Base-by-base conservation (phyloP, 768 basidiomycete genomes). In the Kwoniella shandongensis region DNA sequence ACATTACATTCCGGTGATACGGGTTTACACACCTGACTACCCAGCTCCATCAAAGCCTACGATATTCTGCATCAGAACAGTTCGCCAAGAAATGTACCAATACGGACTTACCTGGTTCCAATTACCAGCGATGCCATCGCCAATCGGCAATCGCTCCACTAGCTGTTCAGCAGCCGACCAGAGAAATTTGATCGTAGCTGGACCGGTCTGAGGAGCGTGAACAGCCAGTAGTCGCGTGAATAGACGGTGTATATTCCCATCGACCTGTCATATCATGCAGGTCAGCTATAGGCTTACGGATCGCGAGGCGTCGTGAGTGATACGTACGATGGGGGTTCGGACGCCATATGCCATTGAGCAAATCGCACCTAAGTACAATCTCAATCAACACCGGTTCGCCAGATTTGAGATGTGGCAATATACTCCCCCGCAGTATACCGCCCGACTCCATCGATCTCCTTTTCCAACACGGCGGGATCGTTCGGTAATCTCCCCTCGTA, bases 11-110 rank as follows among this genome's bases (percentile, higher is more conserved):
- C 76, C 10, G 93, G 93, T 61, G 88, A 84, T 59, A 84, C 85
- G 39, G 88, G 86, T 75, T 87, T 91, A 79, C 93, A 98, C 2
- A 96, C 83, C 2, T 91, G 94, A 72, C 88, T 89, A 46, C 93
- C 93, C 6, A 97, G 84, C 72, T 98, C 93, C 74, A 97, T 97
- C 48, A 98, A 80, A 13, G 89, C 91, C 78, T 96, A 88, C 3
- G n/a, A 42, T 42, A 23, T 42, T 8, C 6, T 6, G 20, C 38
- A 17, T 46, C 13, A 53, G 26, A n/a, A n/a, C n/a, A n/a, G n/a
- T n/a, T n/a, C n/a, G n/a, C n/a, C n/a, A n/a, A n/a, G n/a, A n/a
- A n/a, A n/a, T n/a, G n/a, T n/a, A n/a, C n/a, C n/a, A n/a, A n/a
- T 42, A 22, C 32, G 18, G 10, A 44, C 58, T 35, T 10, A 69